Conservation (phyloP, 2,329 filamentous ascomycete genomes). For the Fusarium keratoplasticum region DNA sequence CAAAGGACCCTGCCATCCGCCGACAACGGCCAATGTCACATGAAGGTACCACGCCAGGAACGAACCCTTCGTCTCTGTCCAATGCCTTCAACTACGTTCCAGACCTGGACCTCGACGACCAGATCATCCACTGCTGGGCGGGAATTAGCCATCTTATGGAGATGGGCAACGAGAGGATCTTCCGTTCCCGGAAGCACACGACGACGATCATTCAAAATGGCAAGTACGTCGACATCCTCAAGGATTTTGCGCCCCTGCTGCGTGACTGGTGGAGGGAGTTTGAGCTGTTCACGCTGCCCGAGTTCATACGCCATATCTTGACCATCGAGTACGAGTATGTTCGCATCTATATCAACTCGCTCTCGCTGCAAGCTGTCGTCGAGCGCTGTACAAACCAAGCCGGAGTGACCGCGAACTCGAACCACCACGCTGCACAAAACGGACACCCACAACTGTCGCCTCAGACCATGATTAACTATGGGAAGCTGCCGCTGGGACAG, state of each 20-base stretch:
- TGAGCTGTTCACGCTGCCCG: constrained; percentile 77
- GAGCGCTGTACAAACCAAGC: constrained; percentile 85
- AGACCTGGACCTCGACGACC: constrained; percentile 74
- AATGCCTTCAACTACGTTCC: constrained; percentile 75
- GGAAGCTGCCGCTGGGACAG: constrained; percentile 72
- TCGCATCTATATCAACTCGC: constrained; percentile 92
- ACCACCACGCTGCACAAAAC: constrained; percentile 47
- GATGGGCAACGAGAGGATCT: constrained; percentile 87
- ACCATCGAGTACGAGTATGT: constrained; percentile 97
- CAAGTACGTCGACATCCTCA: constrained; percentile 82
- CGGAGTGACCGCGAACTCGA: constrained; percentile 55
- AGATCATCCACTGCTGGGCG: constrained; percentile 89
- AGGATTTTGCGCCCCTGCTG: constrained; percentile 83
- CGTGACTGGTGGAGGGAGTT: constrained; percentile 85
- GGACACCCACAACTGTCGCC: constrained; percentile 61
- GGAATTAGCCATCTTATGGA: constrained; percentile 95
- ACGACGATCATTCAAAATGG: constrained; percentile 89
- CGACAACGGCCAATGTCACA: constrained; percentile 61
- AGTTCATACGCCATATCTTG: constrained; percentile 79
- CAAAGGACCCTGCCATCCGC: constrained; percentile 67
- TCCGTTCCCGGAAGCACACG: constrained; percentile 87
- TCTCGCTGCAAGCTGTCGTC: constrained; percentile 93
- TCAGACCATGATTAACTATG: constrained; percentile 73
- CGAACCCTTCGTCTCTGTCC: constrained; percentile 66
- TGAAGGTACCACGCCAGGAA: constrained; percentile 71